phyloP scores from a whole-genome alignment of 2,329 filamentous ascomycete species.

The Chrysoporthe deuterocubensis region DNA sequence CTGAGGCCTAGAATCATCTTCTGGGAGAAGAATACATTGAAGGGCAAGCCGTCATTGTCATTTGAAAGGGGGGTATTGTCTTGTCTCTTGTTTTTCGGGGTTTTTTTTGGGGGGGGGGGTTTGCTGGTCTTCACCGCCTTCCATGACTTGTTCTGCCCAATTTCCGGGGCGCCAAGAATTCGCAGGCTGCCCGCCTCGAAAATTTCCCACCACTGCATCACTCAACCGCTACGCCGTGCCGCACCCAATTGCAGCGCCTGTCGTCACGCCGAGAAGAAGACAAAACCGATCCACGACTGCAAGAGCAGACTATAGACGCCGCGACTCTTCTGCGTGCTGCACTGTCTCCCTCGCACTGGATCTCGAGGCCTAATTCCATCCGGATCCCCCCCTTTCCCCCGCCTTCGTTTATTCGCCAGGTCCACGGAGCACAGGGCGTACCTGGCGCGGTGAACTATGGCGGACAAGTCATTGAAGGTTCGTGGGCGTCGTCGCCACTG shows the following conservation, averaged over 20 bases:
- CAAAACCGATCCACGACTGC: neutral
- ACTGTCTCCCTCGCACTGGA: neutral
- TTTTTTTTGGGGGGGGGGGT: too few relatives aligned
- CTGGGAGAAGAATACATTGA: too few relatives aligned
- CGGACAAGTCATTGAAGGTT: slow-evolving; percentile 36
- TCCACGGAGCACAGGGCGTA: neutral
- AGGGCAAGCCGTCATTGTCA: too few relatives aligned
- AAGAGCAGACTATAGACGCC: neutral
- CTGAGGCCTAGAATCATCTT: too few relatives aligned
- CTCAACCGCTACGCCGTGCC: neutral
- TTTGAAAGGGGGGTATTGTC: too few relatives aligned
- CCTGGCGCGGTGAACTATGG: slow-evolving; percentile 28
- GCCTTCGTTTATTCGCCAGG: neutral
- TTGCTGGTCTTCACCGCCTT: neutral
- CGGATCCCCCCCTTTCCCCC: neutral
- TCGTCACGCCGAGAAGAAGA: slow-evolving; percentile 22
- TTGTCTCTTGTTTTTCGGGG: too few relatives aligned
- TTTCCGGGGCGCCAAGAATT: slow-evolving; percentile 11
- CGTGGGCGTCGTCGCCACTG: slow-evolving; percentile 12
- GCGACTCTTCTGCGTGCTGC: neutral
- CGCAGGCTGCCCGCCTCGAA: slow-evolving; percentile 19
- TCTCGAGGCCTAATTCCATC: neutral
- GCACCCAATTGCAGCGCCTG: slow-evolving; percentile 31
- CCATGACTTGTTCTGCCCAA: slow-evolving; percentile 1
- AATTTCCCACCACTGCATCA: slow-evolving; percentile 25